phyloP scores from a whole-genome alignment of 495 filamentous ascomycete species.

The Pseudotulostoma volvatum region DNA sequence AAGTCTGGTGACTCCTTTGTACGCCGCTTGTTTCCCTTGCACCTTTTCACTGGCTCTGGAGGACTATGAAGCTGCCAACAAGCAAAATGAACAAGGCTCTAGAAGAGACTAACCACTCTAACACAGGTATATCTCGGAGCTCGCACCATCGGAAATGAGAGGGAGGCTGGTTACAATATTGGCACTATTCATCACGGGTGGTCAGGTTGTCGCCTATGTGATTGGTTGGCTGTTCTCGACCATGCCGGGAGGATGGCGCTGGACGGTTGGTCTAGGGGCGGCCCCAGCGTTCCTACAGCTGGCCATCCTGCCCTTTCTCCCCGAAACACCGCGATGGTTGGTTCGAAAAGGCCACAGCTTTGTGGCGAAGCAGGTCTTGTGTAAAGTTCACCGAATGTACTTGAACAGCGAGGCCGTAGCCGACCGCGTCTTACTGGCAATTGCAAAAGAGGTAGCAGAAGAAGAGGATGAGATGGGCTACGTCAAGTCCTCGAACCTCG shows the following conservation, averaged over 20 bases:
- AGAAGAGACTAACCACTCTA: neutral
- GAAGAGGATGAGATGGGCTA: constrained; percentile 30
- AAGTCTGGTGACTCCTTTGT: constrained; percentile 67
- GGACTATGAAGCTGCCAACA: neutral
- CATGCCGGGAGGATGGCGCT: constrained; percentile 60
- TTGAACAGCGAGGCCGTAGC: constrained; percentile 29
- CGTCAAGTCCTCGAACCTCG: constrained; percentile 2
- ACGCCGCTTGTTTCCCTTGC: constrained; percentile 10
- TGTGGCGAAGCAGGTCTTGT: constrained; percentile 45
- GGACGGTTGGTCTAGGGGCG: constrained; percentile 79
- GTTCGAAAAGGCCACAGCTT: constrained; percentile 44
- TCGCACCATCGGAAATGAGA: constrained; percentile 57
- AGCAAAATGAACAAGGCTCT: too few species aligned
- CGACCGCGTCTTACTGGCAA: constrained; percentile 41
- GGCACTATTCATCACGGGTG: constrained; percentile 65
- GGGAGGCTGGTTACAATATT: constrained; percentile 66
- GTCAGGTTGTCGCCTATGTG: constrained; percentile 75
- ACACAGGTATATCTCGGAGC: constrained; percentile 58
- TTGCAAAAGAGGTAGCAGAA: constrained; percentile 51
- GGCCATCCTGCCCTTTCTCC: constrained; percentile 46
- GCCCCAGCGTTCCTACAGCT: constrained; percentile 59
- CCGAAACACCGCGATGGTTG: constrained; percentile 79
- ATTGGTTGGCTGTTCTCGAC: constrained; percentile 49
- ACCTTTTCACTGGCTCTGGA: neutral
- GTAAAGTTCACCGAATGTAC: constrained; percentile 43